Evolutionary conservation across 768 basidiomycete genomes (phyloP).

Genomic region (Boletus eberwhitei): DNA sequence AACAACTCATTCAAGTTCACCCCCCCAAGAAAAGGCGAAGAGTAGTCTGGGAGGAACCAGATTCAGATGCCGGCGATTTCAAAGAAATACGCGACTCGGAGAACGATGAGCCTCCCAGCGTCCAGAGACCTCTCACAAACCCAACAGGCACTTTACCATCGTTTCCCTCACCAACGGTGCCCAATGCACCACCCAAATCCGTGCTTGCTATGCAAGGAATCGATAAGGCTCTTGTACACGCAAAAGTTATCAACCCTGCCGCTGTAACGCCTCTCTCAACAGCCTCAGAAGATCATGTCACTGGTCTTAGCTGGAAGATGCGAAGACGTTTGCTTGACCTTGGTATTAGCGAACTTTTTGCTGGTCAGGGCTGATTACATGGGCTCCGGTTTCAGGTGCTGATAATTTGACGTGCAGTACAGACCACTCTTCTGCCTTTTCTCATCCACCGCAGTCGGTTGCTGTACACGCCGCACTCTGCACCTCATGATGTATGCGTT

Average conservation of each 20-base stretch:
- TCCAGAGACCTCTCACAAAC: conserved; percentile 5
- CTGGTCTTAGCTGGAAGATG: conserved; percentile 57
- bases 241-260: conserved; percentile 63
- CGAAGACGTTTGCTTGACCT: conserved; percentile 64
- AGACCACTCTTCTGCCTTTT: conserved; percentile 83
- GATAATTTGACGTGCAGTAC: conserved; percentile 52
- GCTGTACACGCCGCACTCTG: conserved; percentile 63
- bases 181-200: conserved; percentile 65
- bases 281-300: conserved; percentile 36
- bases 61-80: conserved; percentile 12
- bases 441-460: conserved; percentile 51
- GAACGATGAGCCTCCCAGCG: not conserved
- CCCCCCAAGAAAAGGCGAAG: conserved; percentile 47
- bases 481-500: conserved; percentile 81
- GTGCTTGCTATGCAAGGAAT: conserved; percentile 76
- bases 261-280: conserved; percentile 42
- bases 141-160: conserved; percentile 48
- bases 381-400: conserved; percentile 4
- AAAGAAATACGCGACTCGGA: not conserved
- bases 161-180: conserved; percentile 66
- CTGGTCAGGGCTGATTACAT: conserved; percentile 51
- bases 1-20: conserved; percentile 12
- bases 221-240: conserved; percentile 67
- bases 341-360: conserved; percentile 85
- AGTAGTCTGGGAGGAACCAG: conserved; percentile 24